phyloP scores from a whole-genome alignment of 495 filamentous ascomycete genomes.

The Penicillium ochrochloron region DNA sequence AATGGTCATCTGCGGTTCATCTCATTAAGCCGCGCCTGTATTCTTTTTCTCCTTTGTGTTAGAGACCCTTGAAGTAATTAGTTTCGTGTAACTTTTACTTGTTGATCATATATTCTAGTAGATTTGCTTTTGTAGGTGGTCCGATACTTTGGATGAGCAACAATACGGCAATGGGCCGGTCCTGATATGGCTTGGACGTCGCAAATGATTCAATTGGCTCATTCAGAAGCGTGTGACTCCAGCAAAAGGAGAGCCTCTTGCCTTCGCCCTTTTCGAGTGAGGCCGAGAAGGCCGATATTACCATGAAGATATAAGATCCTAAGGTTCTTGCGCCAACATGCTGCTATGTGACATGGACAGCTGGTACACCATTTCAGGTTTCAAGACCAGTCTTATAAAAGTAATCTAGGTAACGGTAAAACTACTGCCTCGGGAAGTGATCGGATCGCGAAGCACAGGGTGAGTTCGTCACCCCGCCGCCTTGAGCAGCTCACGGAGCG shows the following conservation, averaged over 20 bases:
- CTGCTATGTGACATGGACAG: no score
- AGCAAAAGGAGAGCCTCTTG: background rate
- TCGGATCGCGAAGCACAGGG: no score
- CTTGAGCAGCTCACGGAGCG: no score
- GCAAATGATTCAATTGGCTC: background rate
- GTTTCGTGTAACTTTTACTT: slow-evolving; percentile 36
- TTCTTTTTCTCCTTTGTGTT: slow-evolving; percentile 43
- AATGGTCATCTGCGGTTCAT: slow-evolving; percentile 32
- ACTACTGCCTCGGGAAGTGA: no score
- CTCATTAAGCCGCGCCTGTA: slow-evolving; percentile 33
- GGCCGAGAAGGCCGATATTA: no score
- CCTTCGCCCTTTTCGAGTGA: no score
- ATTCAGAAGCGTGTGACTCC: background rate
- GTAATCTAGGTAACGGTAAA: no score
- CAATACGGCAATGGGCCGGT: background rate
- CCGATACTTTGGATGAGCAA: background rate
- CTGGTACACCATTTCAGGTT: background rate
- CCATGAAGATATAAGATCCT: no score
- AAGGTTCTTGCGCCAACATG: no score
- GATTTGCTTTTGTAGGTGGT: background rate
- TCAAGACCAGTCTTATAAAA: background rate
- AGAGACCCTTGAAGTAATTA: slow-evolving; percentile 42
- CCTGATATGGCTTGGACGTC: background rate
- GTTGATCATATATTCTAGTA: slow-evolving; percentile 15
- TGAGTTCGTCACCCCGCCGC: no score